Conservation (phyloP, 2,329 filamentous ascomycete species). For the Aspergillus tubingensis region DNA sequence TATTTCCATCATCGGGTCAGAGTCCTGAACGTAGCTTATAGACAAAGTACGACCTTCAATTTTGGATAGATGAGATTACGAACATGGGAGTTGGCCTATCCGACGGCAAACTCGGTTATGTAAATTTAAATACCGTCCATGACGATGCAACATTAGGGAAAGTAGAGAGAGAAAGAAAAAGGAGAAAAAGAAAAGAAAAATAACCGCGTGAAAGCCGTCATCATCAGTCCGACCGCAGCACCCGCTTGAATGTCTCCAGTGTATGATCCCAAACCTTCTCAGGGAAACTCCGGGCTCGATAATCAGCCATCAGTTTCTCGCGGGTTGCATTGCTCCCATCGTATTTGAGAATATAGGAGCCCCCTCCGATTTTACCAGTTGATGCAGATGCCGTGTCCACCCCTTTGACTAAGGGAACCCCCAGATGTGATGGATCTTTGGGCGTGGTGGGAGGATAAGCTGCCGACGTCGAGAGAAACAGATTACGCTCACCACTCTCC, state of each 20-base stretch:
- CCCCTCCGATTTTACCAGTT: slow-evolving; percentile 32
- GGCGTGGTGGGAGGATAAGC: slow-evolving; percentile 28
- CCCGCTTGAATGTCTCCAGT: slow-evolving; percentile 23
- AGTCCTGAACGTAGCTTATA: no score
- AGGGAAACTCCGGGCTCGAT: slow-evolving; percentile 30
- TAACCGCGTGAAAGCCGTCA: no score
- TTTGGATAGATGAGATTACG: no score
- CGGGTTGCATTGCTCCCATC: slow-evolving; percentile 23
- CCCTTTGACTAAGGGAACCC: slow-evolving; percentile 20
- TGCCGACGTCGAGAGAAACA: slow-evolving; percentile 44
- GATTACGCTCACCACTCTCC: slow-evolving; percentile 50
- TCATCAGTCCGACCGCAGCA: slow-evolving; percentile 3
- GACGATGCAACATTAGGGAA: no score
- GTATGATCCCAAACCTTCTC: slow-evolving; percentile 38
- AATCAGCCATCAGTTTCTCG: slow-evolving; percentile 27
- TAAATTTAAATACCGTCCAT: no score
- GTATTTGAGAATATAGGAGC: slow-evolving; percentile 32
- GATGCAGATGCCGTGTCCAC: slow-evolving; percentile 21
- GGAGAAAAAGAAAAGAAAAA: no score
- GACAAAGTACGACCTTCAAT: no score
- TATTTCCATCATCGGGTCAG: no score
- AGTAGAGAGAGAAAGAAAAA: no score
- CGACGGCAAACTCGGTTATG: no score
- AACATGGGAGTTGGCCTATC: no score
- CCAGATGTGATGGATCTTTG: slow-evolving; percentile 5